Evolutionary conservation across 2,329 filamentous ascomycete genomes (phyloP).

Genomic region (Byssoonygena ceratinophila): DNA sequence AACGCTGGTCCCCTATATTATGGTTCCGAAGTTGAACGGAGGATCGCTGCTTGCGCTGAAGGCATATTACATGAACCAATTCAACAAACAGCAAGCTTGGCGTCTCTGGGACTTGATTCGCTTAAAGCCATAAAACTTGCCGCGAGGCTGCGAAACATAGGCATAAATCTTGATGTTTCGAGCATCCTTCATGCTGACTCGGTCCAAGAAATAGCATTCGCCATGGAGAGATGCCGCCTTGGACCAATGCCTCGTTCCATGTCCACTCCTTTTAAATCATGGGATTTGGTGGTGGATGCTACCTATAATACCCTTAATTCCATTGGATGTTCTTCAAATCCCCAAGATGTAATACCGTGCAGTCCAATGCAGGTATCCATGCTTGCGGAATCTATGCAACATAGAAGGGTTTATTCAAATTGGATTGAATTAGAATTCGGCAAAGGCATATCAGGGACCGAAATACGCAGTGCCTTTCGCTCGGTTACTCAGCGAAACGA

Average conservation of each 20-base stretch:
- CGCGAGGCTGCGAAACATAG: slow-evolving; percentile 50
- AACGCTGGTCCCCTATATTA: slow-evolving; percentile 14
- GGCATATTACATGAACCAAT: slow-evolving; percentile 34
- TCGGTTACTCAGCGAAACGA: slow-evolving; percentile 48
- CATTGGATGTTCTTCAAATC: slow-evolving; percentile 18
- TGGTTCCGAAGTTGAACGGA: slow-evolving; percentile 21
- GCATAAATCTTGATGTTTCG: slow-evolving; percentile 47
- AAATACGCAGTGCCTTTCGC: slow-evolving; percentile 43
- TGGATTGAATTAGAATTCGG: slow-evolving; percentile 57
- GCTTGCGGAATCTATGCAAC: slow-evolving; percentile 59
- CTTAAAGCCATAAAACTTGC: slow-evolving; percentile 53
- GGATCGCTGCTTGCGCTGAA: slow-evolving; percentile 36
- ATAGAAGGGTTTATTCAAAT: slow-evolving; percentile 62
- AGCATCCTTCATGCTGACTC: slow-evolving; percentile 51
- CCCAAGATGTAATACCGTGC: slow-evolving; percentile 46
- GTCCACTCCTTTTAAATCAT: slow-evolving; percentile 11
- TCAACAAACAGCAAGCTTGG: slow-evolving; percentile 36
- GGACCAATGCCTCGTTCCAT: slow-evolving; percentile 18
- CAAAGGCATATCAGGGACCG: slow-evolving; percentile 23
- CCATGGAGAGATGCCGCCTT: slow-evolving; percentile 20
- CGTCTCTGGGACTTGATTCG: slow-evolving; percentile 55
- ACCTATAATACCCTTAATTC: slow-evolving; percentile 36
- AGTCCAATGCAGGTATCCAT: slow-evolving; percentile 68
- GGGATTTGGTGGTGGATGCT: slow-evolving; percentile 20
- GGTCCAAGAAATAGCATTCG: slow-evolving; percentile 30